phyloP scores from a whole-genome alignment of 1,284 basidiomycete genomes.

The Cerioporus squamosus region DNA sequence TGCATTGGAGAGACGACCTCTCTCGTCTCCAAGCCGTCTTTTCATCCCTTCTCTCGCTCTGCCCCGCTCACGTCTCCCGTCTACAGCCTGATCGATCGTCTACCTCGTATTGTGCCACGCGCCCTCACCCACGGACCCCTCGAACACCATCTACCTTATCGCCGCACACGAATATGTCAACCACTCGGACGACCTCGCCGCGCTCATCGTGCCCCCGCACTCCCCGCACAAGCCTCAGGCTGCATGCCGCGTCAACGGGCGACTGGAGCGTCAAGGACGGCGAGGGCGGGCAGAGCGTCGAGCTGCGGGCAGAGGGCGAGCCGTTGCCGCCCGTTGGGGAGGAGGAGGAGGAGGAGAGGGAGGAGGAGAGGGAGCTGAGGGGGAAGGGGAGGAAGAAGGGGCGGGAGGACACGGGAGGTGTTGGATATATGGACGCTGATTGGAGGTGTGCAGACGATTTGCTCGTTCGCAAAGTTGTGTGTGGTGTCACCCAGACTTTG shows the following conservation, averaged over 20 bases:
- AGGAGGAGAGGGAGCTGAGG: not conserved
- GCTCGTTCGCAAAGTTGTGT: no score
- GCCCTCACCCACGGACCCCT: constrained; percentile 30
- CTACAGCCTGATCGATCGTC: no score
- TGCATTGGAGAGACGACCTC: no score
- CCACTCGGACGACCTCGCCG: constrained; percentile 58
- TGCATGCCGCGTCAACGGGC: constrained; percentile 50
- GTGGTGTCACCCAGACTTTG: no score
- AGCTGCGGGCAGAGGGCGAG: not conserved
- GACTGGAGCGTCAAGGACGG: constrained; percentile 8
- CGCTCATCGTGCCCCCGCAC: constrained; percentile 54
- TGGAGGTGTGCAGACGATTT: no score
- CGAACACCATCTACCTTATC: constrained; percentile 47
- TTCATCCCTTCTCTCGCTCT: no score
- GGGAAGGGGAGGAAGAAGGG: not conserved
- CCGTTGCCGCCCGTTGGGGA: not conserved
- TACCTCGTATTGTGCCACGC: constrained; percentile 44
- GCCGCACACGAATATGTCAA: constrained; percentile 64
- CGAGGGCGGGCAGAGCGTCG: constrained; percentile 8
- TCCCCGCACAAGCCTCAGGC: constrained; percentile 42
- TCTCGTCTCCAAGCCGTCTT: no score
- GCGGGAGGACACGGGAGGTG: not conserved
- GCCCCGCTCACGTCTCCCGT: no score
- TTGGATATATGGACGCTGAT: no score
- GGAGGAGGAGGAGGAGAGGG: not conserved